These are phyloP conservation scores for Chrysosporium queenslandicum DNA, from an alignment of 2,329 filamentous ascomycete genomes.

Conservation along the genomic window DNA sequence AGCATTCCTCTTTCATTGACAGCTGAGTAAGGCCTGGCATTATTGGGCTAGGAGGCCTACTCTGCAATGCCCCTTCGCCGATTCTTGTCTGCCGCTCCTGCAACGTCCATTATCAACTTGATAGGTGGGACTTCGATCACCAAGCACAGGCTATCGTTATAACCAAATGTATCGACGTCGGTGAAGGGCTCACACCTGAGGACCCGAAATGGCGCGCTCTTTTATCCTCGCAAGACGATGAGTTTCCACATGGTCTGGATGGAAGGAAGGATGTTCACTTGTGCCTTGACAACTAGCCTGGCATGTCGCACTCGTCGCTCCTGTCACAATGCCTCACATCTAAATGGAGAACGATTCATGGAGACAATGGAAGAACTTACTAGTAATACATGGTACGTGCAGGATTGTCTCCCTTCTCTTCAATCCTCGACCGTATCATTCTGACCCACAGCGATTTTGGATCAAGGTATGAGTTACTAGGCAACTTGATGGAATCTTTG, in stretches of 20 bases:
- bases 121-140: not conserved
- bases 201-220: not conserved
- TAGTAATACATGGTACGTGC: too few relatives aligned
- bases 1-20: not conserved
- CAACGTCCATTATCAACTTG: not conserved
- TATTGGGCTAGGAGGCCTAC: too few relatives aligned
- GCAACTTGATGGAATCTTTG: too few relatives aligned
- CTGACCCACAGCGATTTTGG: too few relatives aligned
- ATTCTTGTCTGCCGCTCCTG: not conserved
- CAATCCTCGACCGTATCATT: too few relatives aligned
- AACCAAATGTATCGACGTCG: conserved; percentile 1
- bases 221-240: not conserved
- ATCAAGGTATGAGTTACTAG: too few relatives aligned
- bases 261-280: not conserved
- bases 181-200: not conserved
- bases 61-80: not conserved
- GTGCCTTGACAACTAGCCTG: not conserved
- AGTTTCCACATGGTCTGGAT: not conserved
- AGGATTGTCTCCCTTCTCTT: too few relatives aligned
- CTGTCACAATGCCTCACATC: not conserved
- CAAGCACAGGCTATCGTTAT: not conserved
- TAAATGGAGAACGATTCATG: not conserved
- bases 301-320: not conserved
- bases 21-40: not conserved
- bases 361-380: not conserved